Evolutionary conservation across 192 early-diverging fungal species (phyloP).

Genomic region (Diversispora epigaea): DNA sequence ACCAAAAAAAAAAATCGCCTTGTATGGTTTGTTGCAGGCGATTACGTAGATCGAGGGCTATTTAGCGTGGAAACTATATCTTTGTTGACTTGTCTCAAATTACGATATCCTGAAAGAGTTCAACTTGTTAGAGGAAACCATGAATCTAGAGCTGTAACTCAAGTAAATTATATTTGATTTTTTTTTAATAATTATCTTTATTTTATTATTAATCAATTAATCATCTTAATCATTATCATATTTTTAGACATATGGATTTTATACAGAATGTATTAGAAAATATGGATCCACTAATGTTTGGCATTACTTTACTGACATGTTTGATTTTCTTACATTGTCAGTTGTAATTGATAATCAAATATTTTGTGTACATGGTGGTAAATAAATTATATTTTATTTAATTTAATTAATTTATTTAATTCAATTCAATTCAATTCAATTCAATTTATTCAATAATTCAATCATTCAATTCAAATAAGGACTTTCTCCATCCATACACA

Average conservation of each 20-base stretch:
- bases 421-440: no score
- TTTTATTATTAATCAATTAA: background rate
- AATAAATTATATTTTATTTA: background rate
- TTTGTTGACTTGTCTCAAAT: conserved; percentile 82
- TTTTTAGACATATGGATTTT: conserved; percentile 89
- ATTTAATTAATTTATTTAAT: no score
- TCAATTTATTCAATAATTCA: no score
- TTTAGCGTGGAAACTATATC: conserved; percentile 92
- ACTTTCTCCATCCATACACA: conserved; percentile 79
- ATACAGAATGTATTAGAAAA: conserved; percentile 87
- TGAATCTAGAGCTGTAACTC: conserved; percentile 89
- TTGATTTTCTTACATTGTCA: conserved; percentile 88
- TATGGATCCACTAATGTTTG: conserved; percentile 84
- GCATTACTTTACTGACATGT: conserved; percentile 91
- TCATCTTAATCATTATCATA: no score
- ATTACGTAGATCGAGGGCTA: conserved; percentile 86
- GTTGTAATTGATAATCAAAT: conserved; percentile 88
- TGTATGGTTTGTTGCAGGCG: conserved; percentile 49
- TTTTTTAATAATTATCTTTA: background rate
- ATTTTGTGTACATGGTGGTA: conserved; percentile 94
- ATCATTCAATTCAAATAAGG: conserved; percentile 41
- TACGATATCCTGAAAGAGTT: conserved; percentile 86
- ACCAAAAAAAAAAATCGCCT: conserved; percentile 18
- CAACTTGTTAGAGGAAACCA: conserved; percentile 93
- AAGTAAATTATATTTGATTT: conserved; percentile 46